phyloP scores from a whole-genome alignment of 2,329 filamentous ascomycete genomes.

The Teratosphaeria epicoccoides region DNA sequence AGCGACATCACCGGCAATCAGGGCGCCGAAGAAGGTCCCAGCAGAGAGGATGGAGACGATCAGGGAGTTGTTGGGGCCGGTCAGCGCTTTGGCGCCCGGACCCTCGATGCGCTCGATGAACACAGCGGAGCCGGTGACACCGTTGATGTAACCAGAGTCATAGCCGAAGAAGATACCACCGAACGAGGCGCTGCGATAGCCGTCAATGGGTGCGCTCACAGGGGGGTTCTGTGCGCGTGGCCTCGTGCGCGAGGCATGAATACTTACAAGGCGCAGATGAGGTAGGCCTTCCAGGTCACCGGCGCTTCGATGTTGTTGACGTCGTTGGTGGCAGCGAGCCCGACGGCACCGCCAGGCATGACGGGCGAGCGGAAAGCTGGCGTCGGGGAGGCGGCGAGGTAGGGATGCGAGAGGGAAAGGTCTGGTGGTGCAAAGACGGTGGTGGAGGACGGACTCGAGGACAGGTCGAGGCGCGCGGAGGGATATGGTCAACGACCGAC shows the following conservation, averaged over 20 bases:
- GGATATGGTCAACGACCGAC: background rate
- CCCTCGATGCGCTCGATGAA: constrained; percentile 46
- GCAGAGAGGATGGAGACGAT: constrained; percentile 66
- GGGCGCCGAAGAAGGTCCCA: constrained; percentile 63
- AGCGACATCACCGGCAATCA: constrained; percentile 67
- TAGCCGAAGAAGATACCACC: constrained; percentile 36
- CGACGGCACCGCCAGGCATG: constrained; percentile 7
- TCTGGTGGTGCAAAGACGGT: background rate
- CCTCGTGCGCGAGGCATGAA: background rate
- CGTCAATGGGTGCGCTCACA: background rate
- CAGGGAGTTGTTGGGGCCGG: constrained; percentile 39
- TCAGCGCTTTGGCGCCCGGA: constrained; percentile 16
- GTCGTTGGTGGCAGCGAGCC: constrained; percentile 36
- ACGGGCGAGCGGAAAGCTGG: background rate
- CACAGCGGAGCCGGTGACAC: constrained; percentile 31
- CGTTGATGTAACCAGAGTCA: constrained; percentile 65
- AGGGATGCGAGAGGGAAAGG: background rate
- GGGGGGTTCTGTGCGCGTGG: background rate
- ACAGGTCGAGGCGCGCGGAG: background rate
- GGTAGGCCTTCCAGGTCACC: constrained; percentile 34
- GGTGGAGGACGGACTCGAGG: background rate
- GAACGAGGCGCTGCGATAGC: background rate
- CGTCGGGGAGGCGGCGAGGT: background rate
- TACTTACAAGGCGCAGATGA: constrained; percentile 10
- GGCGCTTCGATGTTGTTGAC: constrained; percentile 44